Conservation (phyloP, 208 protist species). For the Porcisia deanei region DNA sequence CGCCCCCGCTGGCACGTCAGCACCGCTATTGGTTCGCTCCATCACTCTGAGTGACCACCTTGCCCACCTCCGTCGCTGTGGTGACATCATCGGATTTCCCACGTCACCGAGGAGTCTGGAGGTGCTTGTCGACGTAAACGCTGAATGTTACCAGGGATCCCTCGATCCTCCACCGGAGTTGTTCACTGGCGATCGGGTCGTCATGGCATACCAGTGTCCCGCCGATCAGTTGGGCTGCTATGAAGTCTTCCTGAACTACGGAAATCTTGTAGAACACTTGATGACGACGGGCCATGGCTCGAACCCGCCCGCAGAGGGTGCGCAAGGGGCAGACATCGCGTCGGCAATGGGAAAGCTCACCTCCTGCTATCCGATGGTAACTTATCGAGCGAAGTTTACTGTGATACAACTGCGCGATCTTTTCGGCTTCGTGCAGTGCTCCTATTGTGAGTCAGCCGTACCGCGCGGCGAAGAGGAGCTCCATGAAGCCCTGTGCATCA, state of each 20-base stretch:
- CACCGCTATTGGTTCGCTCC: conserved; percentile 11
- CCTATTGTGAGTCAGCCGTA: conserved; percentile 38
- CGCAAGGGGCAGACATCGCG: neutral
- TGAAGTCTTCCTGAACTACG: conserved; percentile 60
- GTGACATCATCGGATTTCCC: conserved; percentile 45
- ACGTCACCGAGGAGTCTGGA: conserved; percentile 53
- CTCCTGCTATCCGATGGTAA: conserved; percentile 40
- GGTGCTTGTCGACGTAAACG: conserved; percentile 51
- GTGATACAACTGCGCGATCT: conserved; percentile 33
- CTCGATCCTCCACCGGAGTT: conserved; percentile 20
- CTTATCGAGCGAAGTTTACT: conserved; percentile 59
- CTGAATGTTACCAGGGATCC: conserved; percentile 16
- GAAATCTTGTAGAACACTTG: conserved; percentile 61
- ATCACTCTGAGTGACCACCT: conserved; percentile 33
- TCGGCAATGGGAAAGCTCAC: neutral
- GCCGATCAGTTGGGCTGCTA: conserved; percentile 34
- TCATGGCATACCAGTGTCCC: conserved; percentile 46
- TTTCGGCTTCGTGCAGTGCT: conserved; percentile 45
- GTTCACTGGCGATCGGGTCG: conserved; percentile 10
- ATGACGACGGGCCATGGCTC: conserved; percentile 34
- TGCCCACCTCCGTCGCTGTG: conserved; percentile 32
- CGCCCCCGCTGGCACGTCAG: neutral
- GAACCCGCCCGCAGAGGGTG: neutral
- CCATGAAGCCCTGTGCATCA: conserved; percentile 36
- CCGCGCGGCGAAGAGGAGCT: conserved; percentile 23